Evolutionary conservation across 129 eudicot species (phyloP).

Genomic region (Saposhnikovia divaricata): DNA sequence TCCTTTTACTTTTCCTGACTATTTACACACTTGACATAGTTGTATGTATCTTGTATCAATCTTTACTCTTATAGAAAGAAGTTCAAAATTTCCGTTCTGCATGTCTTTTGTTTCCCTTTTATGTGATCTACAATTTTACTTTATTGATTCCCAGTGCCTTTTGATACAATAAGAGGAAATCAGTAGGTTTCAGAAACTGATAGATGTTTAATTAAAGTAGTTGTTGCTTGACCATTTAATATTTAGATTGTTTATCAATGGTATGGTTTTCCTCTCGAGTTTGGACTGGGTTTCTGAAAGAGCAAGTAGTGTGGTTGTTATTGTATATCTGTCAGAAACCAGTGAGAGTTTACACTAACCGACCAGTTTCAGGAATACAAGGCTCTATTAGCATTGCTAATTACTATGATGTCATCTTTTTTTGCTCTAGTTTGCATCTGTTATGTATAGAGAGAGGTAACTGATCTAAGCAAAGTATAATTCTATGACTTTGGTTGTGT

Average conservation of each 20-base stretch:
- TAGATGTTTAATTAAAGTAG: not conserved
- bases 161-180: not conserved
- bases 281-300: not conserved
- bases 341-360: not conserved
- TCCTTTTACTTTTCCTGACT: not conserved
- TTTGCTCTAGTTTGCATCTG: not conserved
- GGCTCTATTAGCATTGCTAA: not conserved
- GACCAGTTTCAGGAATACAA: not conserved
- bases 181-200: not conserved
- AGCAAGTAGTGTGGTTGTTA: not conserved
- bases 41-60: not conserved
- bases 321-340: not conserved
- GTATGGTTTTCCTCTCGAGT: not conserved
- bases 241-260: not conserved
- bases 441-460: not conserved
- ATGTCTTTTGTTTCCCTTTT: not conserved
- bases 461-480: not conserved
- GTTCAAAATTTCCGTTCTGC: not conserved
- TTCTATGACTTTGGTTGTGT: not conserved
- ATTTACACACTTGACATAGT: not conserved
- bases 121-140: not conserved
- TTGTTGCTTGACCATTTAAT: not conserved
- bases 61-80: not conserved
- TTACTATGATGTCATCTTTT: not conserved
- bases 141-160: not conserved